Base-by-base conservation (phyloP, 139 green algal species). In the Pseudopediastrum boryanum region DNA sequence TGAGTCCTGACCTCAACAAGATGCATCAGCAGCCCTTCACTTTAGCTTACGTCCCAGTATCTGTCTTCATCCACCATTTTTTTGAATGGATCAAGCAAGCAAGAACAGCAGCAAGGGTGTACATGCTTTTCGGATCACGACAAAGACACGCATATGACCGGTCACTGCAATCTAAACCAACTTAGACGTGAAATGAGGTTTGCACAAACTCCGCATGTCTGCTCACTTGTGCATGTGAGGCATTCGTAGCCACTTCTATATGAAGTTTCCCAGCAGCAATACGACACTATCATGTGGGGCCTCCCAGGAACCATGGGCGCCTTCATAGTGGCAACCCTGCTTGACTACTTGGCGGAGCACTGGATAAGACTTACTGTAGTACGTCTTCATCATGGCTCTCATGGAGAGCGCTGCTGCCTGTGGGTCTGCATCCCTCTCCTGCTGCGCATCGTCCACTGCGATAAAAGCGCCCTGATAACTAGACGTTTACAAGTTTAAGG, bases 281-380 rank as follows among this genome's bases (percentile, higher is more conserved):
- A 7, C 10, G 19, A 4, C 10, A 44, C 54, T 38, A 9, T 9
- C 54, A 13, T 6, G 54, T 25, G 7, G 31, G 54, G n/a, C 54
- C n/a, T 27, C 7, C n/a, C 54, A 25, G 33, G 25, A 59, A n/a
- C 35, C 69, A 66, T 19, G 29, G 19, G 50, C 27, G 54, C 44
- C 43, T 2, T n/a, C n/a, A n/a, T n/a, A n/a, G n/a, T n/a, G n/a
- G n/a, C n/a, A n/a, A n/a, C n/a, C n/a, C n/a, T n/a, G n/a, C n/a
- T n/a, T n/a, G n/a, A n/a, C n/a, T n/a, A n/a, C n/a, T n/a, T n/a
- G n/a, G n/a, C n/a, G n/a, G n/a, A n/a, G n/a, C n/a, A n/a, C n/a
- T n/a, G n/a, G n/a, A n/a, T n/a, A n/a, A n/a, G n/a, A n/a, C 83
- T 74, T 52, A 90, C 85, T 80, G 77, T 90, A 90, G 63, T 90